A percentile compares a stretch with the other conserved stretches of the same genome.
phyloP scores from a whole-genome alignment of 2,329 filamentous ascomycete species.

The Phyllosticta citrichinensis region DNA sequence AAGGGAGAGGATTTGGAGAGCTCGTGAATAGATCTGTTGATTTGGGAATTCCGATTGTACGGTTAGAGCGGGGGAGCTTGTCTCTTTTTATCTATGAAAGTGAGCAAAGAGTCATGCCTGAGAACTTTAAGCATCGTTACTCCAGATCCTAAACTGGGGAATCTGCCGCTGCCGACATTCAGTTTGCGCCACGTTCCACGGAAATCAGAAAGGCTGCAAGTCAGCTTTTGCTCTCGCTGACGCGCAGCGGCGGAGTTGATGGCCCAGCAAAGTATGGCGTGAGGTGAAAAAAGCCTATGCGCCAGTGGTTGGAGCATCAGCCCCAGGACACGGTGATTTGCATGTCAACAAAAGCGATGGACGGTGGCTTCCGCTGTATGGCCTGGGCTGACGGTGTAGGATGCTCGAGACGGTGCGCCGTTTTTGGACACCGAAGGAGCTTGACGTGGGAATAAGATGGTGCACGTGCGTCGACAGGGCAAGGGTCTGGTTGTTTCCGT shows the following conservation, averaged over 20 bases:
- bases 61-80: background rate
- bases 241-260: background rate
- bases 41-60: background rate
- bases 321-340: background rate
- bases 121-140: background rate
- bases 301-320: background rate
- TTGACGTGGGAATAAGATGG: background rate
- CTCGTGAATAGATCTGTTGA: too few relatives aligned
- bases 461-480: background rate
- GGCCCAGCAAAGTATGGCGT: background rate
- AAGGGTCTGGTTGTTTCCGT: background rate
- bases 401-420: background rate
- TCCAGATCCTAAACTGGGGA: background rate
- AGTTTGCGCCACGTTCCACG: background rate
- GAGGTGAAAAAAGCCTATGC: background rate
- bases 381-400: background rate
- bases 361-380: background rate
- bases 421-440: background rate
- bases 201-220: background rate
- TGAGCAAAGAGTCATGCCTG: background rate
- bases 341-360: background rate
- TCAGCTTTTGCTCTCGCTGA: background rate
- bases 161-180: background rate
- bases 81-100: background rate
- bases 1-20: too few relatives aligned